Base-by-base conservation (phyloP, 1,139 yeast genomes). In the Kodamaea arcana region DNA sequence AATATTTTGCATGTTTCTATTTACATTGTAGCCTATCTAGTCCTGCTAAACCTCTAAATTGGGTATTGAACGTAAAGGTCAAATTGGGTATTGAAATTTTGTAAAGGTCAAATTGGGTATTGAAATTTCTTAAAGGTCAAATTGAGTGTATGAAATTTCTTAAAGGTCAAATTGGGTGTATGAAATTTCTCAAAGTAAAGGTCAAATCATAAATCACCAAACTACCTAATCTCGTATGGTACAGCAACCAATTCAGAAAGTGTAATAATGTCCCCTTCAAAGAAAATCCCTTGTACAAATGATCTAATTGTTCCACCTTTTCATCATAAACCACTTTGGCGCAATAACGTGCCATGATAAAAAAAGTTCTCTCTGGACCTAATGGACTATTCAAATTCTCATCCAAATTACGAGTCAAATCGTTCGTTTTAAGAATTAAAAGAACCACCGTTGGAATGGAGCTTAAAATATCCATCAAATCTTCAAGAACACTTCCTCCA, bases 321-420 rank as follows among this genome's bases (percentile, higher is more conserved):
- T 87, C 96, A 20, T 73, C 73, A 48, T 78, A 85, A 1, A 87
- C 92, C 0, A 88, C 78, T 21, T 66, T 65, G 1, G 97, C 90
- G 63, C 97, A 92, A 57, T 92, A 92, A 30, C 78, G 77, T 2
- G 96, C 94, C 82, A 92, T 75, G 33, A 92, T 87, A 46, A 90
- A 62, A 49, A 92, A 92, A 0, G 95, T 83, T 38, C 96, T 69
- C 54, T 85, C 92, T 2, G 88, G 84, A 0, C 97, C 97, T 31
- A 90, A 62, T 0, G 97, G 95, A 43, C 81, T 80, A 31, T 83
- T 75, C 40, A 92, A 69, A 42, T 76, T 72, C 51, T 92, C 97
- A 58, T 92, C 98, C 34, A 92, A 65, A 46, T 80, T 82, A 48
- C 99, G 71, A 0, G 95, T 88, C 39, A 94, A 68, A 63, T 94